Evolutionary conservation across 1,284 basidiomycete species (phyloP).

Genomic region (Mrakiaceae sp.): DNA sequence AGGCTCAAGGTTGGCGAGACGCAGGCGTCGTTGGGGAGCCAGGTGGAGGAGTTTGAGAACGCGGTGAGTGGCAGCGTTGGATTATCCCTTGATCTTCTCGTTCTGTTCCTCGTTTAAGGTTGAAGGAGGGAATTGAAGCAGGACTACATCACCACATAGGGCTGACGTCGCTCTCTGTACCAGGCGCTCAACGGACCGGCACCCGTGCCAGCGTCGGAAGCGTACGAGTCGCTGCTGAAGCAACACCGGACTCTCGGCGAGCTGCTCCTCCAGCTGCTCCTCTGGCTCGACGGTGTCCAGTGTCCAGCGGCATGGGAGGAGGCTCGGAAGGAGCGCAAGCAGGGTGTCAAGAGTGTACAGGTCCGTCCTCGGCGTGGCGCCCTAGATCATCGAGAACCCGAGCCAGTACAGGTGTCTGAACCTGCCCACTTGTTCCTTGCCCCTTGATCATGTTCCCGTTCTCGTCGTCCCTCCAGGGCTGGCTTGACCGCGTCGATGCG

Average conservation of each 20-base stretch:
- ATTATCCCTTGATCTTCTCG: too few species aligned
- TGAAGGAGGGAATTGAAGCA: too few species aligned
- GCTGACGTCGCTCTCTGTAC: constrained; percentile 11
- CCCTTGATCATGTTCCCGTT: too few species aligned
- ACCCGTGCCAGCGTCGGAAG: constrained; percentile 2
- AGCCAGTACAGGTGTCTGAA: too few species aligned
- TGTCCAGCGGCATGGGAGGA: constrained; percentile 23
- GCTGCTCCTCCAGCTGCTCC: constrained; percentile 25
- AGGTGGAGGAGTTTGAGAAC: constrained; percentile 12
- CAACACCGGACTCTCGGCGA: constrained; percentile 9
- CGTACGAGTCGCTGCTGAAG: constrained; percentile 7
- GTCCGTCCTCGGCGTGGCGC: not conserved
- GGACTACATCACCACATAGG: too few species aligned
- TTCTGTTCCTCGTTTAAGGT: not conserved
- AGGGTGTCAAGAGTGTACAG: constrained; percentile 27
- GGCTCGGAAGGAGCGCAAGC: constrained; percentile 27
- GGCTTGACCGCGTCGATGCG: constrained; percentile 11
- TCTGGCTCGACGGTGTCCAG: constrained; percentile 29
- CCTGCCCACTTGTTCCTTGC: not conserved
- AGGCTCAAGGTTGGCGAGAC: constrained; percentile 1
- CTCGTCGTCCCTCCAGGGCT: not conserved
- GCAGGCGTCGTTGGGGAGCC: constrained; percentile 4
- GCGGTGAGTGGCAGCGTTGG: not conserved
- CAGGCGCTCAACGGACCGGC: constrained; percentile 18
- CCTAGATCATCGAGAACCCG: too few species aligned